Conservation (phyloP, 176 grass and related monocot species). For the Juncus inflexus region DNA sequence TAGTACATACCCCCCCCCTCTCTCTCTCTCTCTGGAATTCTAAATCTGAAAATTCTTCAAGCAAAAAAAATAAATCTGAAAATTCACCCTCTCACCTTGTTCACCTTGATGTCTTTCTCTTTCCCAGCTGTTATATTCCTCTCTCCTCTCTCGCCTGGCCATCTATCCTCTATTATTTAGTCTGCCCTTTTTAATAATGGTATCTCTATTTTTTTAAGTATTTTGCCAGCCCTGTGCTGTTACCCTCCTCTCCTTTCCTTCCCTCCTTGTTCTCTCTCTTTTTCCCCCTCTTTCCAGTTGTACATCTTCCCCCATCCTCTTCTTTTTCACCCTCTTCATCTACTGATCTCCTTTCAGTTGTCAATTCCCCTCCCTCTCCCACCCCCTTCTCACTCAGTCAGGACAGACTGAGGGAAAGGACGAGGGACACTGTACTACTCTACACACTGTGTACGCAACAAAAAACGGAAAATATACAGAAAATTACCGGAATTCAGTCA, state of each 20-base stretch:
- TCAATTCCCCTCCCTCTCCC: constrained; percentile 36
- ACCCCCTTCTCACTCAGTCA: constrained; percentile 44
- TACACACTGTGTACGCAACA: too few relatives aligned
- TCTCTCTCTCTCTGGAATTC: constrained; percentile 22
- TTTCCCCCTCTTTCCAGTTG: constrained; percentile 23
- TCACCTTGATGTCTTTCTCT: neutral
- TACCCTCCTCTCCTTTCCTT: constrained; percentile 30
- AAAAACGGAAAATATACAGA: too few relatives aligned
- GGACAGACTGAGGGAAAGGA: constrained; percentile 16
- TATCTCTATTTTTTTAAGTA: constrained; percentile 56
- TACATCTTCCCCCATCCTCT: constrained; percentile 1
- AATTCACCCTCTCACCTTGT: constrained; percentile 26
- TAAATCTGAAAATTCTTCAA: constrained; percentile 31
- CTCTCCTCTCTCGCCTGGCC: constrained; percentile 24
- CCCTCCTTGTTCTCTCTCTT: constrained; percentile 6
- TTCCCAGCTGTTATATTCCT: constrained; percentile 27
- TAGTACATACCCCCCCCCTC: constrained; percentile 13
- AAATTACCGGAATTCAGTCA: too few relatives aligned
- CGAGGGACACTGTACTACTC: neutral
- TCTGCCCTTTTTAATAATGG: constrained; percentile 41
- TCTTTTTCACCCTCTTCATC: constrained; percentile 30
- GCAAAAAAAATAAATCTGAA: constrained; percentile 15
- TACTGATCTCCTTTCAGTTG: constrained; percentile 43
- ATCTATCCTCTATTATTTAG: constrained; percentile 53
- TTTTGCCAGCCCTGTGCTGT: constrained; percentile 43